Base-by-base conservation (phyloP, 345 rosid species). In the Psidium guajava region DNA sequence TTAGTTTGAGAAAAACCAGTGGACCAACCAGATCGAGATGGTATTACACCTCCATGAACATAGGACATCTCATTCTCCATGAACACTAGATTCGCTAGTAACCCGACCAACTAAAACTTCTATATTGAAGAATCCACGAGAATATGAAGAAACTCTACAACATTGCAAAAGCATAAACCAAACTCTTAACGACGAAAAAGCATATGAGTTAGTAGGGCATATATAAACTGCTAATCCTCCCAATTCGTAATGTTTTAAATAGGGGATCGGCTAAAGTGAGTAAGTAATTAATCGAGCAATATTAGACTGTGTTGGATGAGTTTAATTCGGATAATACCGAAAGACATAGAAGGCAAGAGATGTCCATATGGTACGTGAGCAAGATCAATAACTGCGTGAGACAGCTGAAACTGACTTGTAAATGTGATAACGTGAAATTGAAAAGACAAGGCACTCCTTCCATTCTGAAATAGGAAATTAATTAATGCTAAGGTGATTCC, bases 1-100 rank as follows among this genome's bases (percentile, higher is more conserved):
- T 89, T 93, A 42, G 89, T 47, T 0, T 91, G 91, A 11, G 94
- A 86, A 93, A 93, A 87, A 84, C 47, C 25, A 22, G 80, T 18
- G 44, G 80, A 69, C 80, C 80, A 69, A 36, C 22, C 47, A 18
- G 47, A 54, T 54, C 3, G 80, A 36, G 80, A 36, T 69, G 25
- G 47, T 36, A 40, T 36, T 69, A 96, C 92, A 58, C 93, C 90
- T 86, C 90, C 81, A 82, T 89, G 92, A 64, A 86, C 82, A 2
- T 89, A 87, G 80, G 93, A 82, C 86, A 93, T 95, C 84, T 92
- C 98, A 89, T 91, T 94, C 27, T 96, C 98, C 99, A 96, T 96
- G 36, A 50, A 42, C 75, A 53, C 77, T 12, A 44, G 51, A 81
- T 44, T 83, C 75, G 25, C 42, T 28, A 32, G 51, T 6, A 8